Base-by-base conservation (phyloP, 2,329 filamentous ascomycete genomes). In the Mariannaea elegans region DNA sequence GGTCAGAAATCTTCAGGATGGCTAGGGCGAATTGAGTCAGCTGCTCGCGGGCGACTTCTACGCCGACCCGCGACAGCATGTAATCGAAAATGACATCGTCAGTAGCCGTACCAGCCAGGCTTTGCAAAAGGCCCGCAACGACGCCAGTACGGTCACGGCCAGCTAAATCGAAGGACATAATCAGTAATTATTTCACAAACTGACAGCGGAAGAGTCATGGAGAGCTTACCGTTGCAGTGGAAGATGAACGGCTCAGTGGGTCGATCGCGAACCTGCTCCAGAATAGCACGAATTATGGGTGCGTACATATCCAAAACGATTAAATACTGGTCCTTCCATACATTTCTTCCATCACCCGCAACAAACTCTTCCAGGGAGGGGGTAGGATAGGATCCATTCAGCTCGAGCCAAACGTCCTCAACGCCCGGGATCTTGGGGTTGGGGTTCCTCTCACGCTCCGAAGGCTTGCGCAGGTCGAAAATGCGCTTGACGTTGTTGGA, bases 111-210 rank as follows among this genome's bases (percentile, higher is more conserved):
- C 82, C 83, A 2, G 82, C 81, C 13, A 86, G 76, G n/a, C 73
- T 74, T 54, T 83, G 76, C n/a, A 87, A 72, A 5, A 87, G 69
- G 9, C 80, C 82, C 0, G 80, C 76, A 8, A 85, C 68, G 8
- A 86, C 76, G 8, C 83, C 84, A 0, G 83, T 87, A 21, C 83
- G 77, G 59, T 86, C 84, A 50, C 84, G 79, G 7, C 84, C 84
- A 21, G 82, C 84, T 85, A 27, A 27, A 27, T 27, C 6, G 9
- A 9, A 27, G 24, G 24, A 6, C 9, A 6, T 27, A 5, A 27
- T 27, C 24, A 27, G 24, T 27, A 9, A 5, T 27, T 9, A 27
- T 6, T 27, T 27, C 24, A 27, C 24, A 27, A 27, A 9, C 9
- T 27, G 9, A 6, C 24, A 27, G 13, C 21, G 23, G 31, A 8